Evolutionary conservation across 1,284 basidiomycete genomes (phyloP).

Genomic region (Ganoderma resinaceum): DNA sequence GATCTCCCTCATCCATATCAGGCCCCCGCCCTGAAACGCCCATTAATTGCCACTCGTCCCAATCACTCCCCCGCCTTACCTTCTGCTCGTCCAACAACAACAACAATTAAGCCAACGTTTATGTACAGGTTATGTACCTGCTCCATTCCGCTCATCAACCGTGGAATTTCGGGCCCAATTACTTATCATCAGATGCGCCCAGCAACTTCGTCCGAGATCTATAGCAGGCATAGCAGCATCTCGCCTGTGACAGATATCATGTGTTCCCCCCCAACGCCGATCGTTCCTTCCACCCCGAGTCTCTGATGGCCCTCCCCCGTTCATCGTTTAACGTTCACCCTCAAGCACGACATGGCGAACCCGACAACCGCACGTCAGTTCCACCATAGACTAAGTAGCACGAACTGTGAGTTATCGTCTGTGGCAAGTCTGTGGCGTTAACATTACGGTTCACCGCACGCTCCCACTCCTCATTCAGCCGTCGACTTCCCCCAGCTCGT

Average conservation of each 20-base stretch:
- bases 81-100: not conserved
- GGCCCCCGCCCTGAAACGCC: not conserved
- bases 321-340: not conserved
- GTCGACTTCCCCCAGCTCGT: not conserved
- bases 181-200: not conserved
- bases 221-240: not conserved
- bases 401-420: not conserved
- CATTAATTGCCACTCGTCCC: not conserved
- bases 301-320: not conserved
- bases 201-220: conserved; percentile 3
- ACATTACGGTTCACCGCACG: not conserved
- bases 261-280: not conserved
- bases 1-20: conserved; percentile 9
- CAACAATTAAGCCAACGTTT: not conserved
- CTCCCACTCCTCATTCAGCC: not conserved
- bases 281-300: not conserved
- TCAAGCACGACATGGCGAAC: not conserved
- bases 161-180: not conserved
- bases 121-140: not conserved
- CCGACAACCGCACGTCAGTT: not conserved
- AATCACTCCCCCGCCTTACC: not conserved
- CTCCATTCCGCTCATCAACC: not conserved
- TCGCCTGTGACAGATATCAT: not conserved
- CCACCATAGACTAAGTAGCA: not conserved
- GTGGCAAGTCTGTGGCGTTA: not conserved